These are phyloP conservation scores for Termitomyces sp. DNA, from an alignment of 768 basidiomycete species.

Conservation along the genomic window DNA sequence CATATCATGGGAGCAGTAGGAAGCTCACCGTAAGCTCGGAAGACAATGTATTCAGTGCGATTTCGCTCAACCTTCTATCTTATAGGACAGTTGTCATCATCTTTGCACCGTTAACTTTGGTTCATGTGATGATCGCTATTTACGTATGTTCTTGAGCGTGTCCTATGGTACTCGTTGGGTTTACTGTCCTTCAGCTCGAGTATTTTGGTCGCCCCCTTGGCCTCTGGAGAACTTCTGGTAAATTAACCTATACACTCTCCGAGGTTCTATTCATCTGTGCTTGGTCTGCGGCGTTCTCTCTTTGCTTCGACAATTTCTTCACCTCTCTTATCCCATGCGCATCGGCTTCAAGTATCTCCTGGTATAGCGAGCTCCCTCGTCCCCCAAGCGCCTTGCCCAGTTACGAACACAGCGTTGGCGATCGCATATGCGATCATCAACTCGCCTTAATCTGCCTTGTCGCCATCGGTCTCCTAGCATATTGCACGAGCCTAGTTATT, in stretches of 20 bases:
- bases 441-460: constrained; percentile 75
- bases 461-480: constrained; percentile 69
- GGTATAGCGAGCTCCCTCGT: constrained; percentile 70
- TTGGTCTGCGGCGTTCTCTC: constrained; percentile 88
- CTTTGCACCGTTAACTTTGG: constrained; percentile 75
- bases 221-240: constrained; percentile 85
- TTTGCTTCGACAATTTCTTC: constrained; percentile 90
- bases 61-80: not conserved
- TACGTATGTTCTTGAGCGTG: constrained; percentile 52
- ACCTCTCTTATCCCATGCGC: constrained; percentile 81
- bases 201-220: constrained; percentile 91
- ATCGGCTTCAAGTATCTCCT: constrained; percentile 47
- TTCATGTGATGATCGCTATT: constrained; percentile 81
- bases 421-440: constrained; percentile 68
- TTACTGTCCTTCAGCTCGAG: constrained; percentile 55
- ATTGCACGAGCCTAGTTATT: constrained; percentile 81
- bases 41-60: not conserved
- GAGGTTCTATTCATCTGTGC: constrained; percentile 90
- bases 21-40: constrained; percentile 62
- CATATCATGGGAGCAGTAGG: constrained; percentile 68
- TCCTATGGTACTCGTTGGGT: not conserved
- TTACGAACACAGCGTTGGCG: constrained; percentile 40
- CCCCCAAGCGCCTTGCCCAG: constrained; percentile 38
- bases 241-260: constrained; percentile 79
- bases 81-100: constrained; percentile 75